Evolutionary conservation across 192 early-diverging fungal genomes (phyloP).

Genomic region (Lobosporangium transversale): DNA sequence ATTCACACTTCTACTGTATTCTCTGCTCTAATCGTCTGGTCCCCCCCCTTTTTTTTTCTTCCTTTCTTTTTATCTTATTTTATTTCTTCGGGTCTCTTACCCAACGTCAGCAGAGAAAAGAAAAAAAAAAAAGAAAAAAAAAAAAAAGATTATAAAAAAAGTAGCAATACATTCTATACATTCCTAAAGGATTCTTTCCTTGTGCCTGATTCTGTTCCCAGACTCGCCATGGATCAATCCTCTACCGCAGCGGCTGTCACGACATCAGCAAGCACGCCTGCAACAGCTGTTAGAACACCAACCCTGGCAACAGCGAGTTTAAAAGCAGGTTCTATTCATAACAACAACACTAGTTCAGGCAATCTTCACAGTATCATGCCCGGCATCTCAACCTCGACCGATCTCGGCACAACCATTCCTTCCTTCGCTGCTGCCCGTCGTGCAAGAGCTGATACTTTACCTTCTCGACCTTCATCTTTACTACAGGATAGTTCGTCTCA

Average conservation of each 20-base stretch:
- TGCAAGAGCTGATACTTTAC: slow-evolving; percentile 60
- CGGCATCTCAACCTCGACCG: slow-evolving; percentile 43
- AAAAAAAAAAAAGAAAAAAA: background rate
- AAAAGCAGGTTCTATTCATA: background rate
- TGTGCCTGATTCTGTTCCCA: no score
- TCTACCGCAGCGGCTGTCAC: slow-evolving; percentile 9
- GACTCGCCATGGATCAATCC: slow-evolving; percentile 3
- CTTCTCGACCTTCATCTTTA: slow-evolving; percentile 43
- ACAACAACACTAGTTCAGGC: background rate
- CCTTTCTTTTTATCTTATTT: no score
- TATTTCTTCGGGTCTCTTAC: no score
- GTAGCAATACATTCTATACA: background rate
- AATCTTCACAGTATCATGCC: slow-evolving; percentile 20
- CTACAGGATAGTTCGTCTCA: slow-evolving; percentile 25
- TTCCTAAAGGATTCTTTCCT: no score
- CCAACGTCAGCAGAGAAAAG: no score
- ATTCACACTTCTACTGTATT: no score
- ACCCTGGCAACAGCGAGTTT: no score
- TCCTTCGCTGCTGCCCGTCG: slow-evolving; percentile 54
- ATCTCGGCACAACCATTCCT: slow-evolving; percentile 31
- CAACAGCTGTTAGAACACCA: no score
- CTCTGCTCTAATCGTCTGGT: no score
- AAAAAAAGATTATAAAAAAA: slow-evolving; percentile 1
- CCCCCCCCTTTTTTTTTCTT: no score
- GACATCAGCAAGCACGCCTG: background rate